Evolutionary conservation across 495 filamentous ascomycete species (phyloP), one percentile per base, ranked within the genome.

Genomic region (Penicillium malachiteum): DNA sequence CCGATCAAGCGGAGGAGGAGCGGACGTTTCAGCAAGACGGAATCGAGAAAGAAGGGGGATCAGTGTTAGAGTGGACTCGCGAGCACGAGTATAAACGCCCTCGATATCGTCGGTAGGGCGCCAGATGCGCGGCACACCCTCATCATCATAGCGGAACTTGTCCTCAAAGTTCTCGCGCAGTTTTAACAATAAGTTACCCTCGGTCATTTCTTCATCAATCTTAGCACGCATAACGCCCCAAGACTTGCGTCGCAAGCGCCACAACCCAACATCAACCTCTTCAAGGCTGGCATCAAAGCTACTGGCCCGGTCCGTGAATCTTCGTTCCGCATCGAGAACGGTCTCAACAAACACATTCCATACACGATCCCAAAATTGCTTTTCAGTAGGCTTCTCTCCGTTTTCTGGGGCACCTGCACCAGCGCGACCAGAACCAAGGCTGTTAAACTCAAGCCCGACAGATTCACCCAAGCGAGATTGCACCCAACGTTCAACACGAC

Each of bases 151-250:
- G 52, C 94, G 89, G 81, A 98, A 98, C 67, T 95, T 96, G 73
- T 98, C 94, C 64, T 98, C 94, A 59, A 98, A 98, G 71, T 97
- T 97, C 74, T 98, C 94, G 7, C 94, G 86, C 31, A 98, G 82
- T 71, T 98, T 98, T 55, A 98, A 81, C 7, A 98, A 75, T 49
- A 98, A 81, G 67, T 97, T 98, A 54, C 93, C 92, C 71, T 97
- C 94, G 81, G 92, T 93, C 70, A 97, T 91, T 70, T 98, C 94
- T 68, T 98, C 94, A 17, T 97, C 95, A 60, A 98, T 90, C 74
- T 90, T 96, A 41, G 89, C 86, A 32, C 88, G 81, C 52, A 98
- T 75, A 7, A 92, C 93, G 26, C 85, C 88, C 95, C 95, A 98
- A 34, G 89, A 92, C 76, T 96, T 96, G 55, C 92, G 83, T 53